A percentile compares a stretch with the other conserved stretches of the same genome.
Conservation (phyloP, 257 asterid species). For the Solanum dulcamara region DNA sequence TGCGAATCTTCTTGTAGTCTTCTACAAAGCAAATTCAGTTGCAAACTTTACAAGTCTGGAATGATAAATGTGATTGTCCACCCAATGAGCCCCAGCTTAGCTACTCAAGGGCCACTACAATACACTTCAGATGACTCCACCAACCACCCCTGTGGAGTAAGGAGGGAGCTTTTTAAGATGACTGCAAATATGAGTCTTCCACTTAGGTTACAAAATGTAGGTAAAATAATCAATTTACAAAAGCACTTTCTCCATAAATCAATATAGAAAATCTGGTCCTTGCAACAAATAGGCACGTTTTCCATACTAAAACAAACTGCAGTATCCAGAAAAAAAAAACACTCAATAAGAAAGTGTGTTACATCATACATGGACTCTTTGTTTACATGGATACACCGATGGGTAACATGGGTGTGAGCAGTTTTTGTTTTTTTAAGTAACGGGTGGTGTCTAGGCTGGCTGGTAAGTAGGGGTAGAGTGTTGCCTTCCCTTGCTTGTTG, state of each 20-base stretch:
- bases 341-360: neutral
- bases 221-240: neutral
- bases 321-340: neutral
- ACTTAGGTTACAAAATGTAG: neutral
- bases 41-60: neutral
- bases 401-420: neutral
- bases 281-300: neutral
- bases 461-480: too few species aligned
- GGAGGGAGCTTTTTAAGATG: neutral
- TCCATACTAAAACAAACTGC: neutral
- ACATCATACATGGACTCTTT: neutral
- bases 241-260: neutral
- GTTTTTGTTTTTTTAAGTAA: neutral
- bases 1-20: neutral
- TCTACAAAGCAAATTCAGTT: neutral
- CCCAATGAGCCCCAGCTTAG: neutral
- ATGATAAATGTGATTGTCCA: neutral
- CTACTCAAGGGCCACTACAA: neutral
- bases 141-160: neutral
- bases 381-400: neutral
- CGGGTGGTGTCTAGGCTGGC: neutral
- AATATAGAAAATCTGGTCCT: neutral
- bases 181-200: neutral
- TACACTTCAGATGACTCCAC: neutral
- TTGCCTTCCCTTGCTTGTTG: too few species aligned